These are phyloP conservation scores for Tardiomyces blankii DNA, from an alignment of 1,139 yeast species.

Conservation along the genomic window DNA sequence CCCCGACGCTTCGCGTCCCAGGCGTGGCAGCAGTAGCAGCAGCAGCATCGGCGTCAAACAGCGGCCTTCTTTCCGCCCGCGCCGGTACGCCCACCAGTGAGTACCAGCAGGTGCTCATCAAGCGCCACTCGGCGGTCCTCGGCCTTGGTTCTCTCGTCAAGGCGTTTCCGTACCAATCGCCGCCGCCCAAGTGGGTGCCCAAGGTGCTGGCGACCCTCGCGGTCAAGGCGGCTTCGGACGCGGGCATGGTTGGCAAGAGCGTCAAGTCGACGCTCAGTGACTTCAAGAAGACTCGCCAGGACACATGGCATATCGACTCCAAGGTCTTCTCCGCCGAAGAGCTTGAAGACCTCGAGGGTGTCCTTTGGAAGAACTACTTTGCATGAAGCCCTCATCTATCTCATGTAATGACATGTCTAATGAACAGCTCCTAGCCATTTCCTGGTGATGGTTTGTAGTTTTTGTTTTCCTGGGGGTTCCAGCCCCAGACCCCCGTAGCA, in stretches of 20 bases:
- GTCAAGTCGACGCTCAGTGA: conserved; percentile 75
- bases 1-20: background rate
- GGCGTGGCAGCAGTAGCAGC: too few species aligned
- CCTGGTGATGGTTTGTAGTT: too few species aligned
- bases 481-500: too few species aligned
- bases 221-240: conserved; percentile 50
- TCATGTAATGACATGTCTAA: background rate
- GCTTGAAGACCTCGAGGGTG: conserved; percentile 89
- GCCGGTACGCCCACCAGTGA: conserved; percentile 10
- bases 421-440: too few species aligned
- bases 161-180: conserved; percentile 86
- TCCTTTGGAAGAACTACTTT: conserved; percentile 85
- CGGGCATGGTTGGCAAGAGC: conserved; percentile 73
- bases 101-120: conserved; percentile 26
- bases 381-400: conserved; percentile 32
- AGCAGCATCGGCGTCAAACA: too few species aligned
- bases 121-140: conserved; percentile 76
- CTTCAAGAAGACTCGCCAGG: conserved; percentile 88
- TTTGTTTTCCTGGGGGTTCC: too few species aligned
- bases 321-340: conserved; percentile 67
- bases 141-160: conserved; percentile 84
- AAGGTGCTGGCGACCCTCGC: conserved; percentile 58
- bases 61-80: conserved; percentile 3
- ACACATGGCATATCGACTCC: conserved; percentile 92
- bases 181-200: conserved; percentile 91